These are phyloP conservation scores for Bjerkandera adusta DNA, from an alignment of 1,284 basidiomycete species.

Conservation along the genomic window DNA sequence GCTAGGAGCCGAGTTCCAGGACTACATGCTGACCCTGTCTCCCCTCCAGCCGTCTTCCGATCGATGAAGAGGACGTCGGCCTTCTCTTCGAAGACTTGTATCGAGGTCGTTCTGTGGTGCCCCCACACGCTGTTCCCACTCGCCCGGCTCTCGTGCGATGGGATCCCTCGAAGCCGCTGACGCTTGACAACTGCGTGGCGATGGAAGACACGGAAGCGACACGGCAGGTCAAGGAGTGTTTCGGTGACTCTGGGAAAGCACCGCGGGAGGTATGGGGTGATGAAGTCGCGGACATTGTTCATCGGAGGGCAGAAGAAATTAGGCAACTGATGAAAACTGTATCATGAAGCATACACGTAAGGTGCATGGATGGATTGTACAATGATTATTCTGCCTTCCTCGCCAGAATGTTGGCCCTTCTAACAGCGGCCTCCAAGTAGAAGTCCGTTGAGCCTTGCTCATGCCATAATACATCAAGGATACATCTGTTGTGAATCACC, in stretches of 20 bases:
- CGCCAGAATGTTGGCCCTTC: too few species aligned
- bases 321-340: constrained; percentile 25
- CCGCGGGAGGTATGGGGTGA: constrained; percentile 66
- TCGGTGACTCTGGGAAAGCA: constrained; percentile 28
- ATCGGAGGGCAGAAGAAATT: constrained; percentile 50
- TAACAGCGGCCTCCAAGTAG: too few species aligned
- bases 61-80: constrained; percentile 80
- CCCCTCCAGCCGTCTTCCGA: constrained; percentile 61
- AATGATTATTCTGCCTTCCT: too few species aligned
- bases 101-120: constrained; percentile 76
- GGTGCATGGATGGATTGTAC: background rate
- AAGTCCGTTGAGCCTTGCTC: too few species aligned
- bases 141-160: constrained; percentile 78
- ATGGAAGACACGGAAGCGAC: constrained; percentile 76
- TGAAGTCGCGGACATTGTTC: constrained; percentile 54
- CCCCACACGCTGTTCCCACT: constrained; percentile 71
- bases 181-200: constrained; percentile 77
- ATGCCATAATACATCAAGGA: background rate
- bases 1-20: too few species aligned
- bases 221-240: constrained; percentile 58
- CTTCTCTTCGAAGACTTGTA: constrained; percentile 88
- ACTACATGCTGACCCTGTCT: background rate
- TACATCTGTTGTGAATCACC: background rate
- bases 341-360: background rate
- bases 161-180: constrained; percentile 64